Evolutionary conservation across 352 stramenopile genomes (phyloP).

Genomic region (Phytopythium montanum): DNA sequence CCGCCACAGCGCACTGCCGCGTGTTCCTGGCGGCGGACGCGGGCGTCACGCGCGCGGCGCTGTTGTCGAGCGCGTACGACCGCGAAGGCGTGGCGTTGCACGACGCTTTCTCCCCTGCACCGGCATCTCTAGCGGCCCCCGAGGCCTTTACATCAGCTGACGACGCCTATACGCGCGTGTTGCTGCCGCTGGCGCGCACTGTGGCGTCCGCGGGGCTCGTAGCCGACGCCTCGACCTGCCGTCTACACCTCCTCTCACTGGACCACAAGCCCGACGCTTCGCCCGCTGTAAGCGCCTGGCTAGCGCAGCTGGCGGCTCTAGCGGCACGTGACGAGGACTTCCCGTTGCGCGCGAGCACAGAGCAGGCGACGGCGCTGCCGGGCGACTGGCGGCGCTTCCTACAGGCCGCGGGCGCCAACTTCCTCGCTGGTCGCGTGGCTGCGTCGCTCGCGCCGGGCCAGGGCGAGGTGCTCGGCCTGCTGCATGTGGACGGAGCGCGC

Average conservation of each 20-base stretch:
- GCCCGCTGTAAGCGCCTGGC: conserved; percentile 12
- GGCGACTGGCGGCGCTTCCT: conserved; percentile 46
- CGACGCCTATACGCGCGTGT: conserved; percentile 32
- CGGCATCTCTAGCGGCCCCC: conserved; percentile 16
- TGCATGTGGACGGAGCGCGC: conserved; percentile 43
- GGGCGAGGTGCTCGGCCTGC: conserved; percentile 49
- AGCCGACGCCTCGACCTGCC: conserved; percentile 14
- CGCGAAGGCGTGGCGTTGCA: conserved; percentile 42
- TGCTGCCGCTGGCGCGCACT: conserved; percentile 40
- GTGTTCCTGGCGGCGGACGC: conserved; percentile 44
- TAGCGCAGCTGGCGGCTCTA: conserved; percentile 29
- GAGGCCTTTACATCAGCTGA: conserved; percentile 17
- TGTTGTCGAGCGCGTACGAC: conserved; percentile 49
- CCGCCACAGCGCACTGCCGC: conserved; percentile 35
- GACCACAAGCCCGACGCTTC: conserved; percentile 9
- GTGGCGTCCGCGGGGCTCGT: conserved; percentile 29
- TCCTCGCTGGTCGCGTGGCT: conserved; percentile 42
- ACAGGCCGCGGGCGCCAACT: conserved; percentile 57
- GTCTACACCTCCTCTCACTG: background rate
- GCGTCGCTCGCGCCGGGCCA: conserved; percentile 46
- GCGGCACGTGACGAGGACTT: conserved; percentile 40
- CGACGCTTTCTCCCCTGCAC: conserved; percentile 31
- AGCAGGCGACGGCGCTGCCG: conserved; percentile 41
- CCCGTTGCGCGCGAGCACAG: conserved; percentile 48
- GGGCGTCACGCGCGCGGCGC: conserved; percentile 38